Evolutionary conservation across 202 grass and related monocot genomes (phyloP).

Genomic region (Bolboschoenoplectus hybrid): DNA sequence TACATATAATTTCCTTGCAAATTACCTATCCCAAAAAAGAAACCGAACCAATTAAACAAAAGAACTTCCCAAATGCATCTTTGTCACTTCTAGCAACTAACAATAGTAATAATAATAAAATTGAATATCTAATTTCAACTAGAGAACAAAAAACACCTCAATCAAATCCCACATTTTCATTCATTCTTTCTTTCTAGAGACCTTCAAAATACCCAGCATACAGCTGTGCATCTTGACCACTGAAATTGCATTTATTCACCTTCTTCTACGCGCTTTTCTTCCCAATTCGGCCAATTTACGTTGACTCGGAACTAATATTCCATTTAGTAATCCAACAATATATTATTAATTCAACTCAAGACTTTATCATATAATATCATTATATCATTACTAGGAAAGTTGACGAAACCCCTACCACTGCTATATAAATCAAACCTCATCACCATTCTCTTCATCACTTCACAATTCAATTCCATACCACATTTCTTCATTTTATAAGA

Average conservation of each 20-base stretch:
- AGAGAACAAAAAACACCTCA: no score
- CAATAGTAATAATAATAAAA: no score
- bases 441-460: background rate
- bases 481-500: background rate
- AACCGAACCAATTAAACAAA: no score
- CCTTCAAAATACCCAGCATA: background rate
- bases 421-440: conserved; percentile 39
- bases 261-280: conserved; percentile 3
- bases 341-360: background rate
- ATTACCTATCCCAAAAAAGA: no score
- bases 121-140: no score
- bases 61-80: no score
- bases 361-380: no score
- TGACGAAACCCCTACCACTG: background rate
- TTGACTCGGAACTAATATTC: conserved; percentile 11
- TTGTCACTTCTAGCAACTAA: no score
- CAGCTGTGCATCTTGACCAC: conserved; percentile 34
- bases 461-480: background rate
- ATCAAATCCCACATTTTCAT: no score
- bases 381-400: conserved; percentile 20
- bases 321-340: conserved; percentile 3
- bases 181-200: no score
- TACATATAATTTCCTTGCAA: no score
- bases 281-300: background rate
- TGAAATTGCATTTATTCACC: background rate